Conservation (phyloP, 495 filamentous ascomycete genomes). For the Xylaria venustula region DNA sequence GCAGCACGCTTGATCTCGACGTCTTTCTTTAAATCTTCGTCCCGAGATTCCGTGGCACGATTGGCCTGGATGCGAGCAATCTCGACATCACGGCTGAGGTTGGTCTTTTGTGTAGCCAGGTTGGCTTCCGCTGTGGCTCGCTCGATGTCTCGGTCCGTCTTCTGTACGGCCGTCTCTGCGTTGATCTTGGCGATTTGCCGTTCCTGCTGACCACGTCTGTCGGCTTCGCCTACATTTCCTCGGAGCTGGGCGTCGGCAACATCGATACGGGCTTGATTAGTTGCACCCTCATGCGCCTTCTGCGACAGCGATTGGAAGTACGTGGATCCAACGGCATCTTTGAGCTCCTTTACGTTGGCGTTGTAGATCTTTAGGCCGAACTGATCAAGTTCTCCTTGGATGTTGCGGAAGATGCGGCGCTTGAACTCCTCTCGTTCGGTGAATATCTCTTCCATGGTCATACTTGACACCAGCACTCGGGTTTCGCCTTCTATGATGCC, state of each 20-base stretch:
- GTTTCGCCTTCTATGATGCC: slow-evolving; percentile 88
- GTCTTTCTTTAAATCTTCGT: slow-evolving; percentile 72
- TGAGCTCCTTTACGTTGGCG: slow-evolving; percentile 79
- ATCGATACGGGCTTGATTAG: slow-evolving; percentile 74
- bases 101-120: slow-evolving; percentile 65
- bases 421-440: slow-evolving; percentile 79
- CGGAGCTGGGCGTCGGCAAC: slow-evolving; percentile 76
- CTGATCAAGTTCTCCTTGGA: slow-evolving; percentile 70
- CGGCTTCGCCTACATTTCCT: slow-evolving; percentile 76
- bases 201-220: slow-evolving; percentile 72
- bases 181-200: slow-evolving; percentile 81
- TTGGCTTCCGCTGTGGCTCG: slow-evolving; percentile 74
- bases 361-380: slow-evolving; percentile 75
- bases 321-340: slow-evolving; percentile 70
- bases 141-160: slow-evolving; percentile 79
- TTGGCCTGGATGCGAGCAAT: slow-evolving; percentile 68
- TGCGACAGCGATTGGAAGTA: slow-evolving; percentile 77
- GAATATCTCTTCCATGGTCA: slow-evolving; percentile 89
- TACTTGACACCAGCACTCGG: slow-evolving; percentile 69
- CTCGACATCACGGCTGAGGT: slow-evolving; percentile 67
- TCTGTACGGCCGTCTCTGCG: slow-evolving; percentile 75
- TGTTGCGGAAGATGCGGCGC: slow-evolving; percentile 70
- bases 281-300: slow-evolving; percentile 81
- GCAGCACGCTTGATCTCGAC: slow-evolving; percentile 72
- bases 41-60: slow-evolving; percentile 66